These are phyloP conservation scores for Podaxis rugospora DNA, from an alignment of 768 basidiomycete species.

Conservation along the genomic window DNA sequence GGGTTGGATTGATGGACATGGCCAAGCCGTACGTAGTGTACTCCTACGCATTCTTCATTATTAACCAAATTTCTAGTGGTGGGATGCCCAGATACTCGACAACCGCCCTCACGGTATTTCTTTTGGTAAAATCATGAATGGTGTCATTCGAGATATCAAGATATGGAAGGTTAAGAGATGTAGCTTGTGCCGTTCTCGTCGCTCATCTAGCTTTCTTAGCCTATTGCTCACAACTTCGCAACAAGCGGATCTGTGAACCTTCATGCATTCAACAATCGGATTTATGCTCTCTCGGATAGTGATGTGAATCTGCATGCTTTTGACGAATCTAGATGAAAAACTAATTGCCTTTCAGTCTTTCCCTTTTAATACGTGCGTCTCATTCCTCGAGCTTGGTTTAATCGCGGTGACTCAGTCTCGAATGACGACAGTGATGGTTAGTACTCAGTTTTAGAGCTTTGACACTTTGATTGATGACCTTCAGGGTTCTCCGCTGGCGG, in stretches of 20 bases:
- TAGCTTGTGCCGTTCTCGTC: not conserved
- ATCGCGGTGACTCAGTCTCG: not conserved
- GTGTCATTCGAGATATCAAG: conserved; percentile 55
- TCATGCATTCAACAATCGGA: conserved; percentile 51
- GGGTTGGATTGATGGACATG: conserved; percentile 66
- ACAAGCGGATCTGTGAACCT: conserved; percentile 45
- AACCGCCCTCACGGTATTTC: conserved; percentile 54
- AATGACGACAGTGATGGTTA: conserved; percentile 32
- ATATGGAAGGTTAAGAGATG: conserved; percentile 37
- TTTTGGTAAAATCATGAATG: conserved; percentile 48
- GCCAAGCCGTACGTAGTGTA: conserved; percentile 38
- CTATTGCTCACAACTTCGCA: conserved; percentile 56
- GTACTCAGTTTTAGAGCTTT: not conserved
- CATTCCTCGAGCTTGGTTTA: not conserved
- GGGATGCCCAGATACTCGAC: conserved; percentile 46
- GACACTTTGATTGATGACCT: not conserved
- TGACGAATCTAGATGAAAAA: not conserved
- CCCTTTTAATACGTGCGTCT: conserved; percentile 56
- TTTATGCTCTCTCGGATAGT: conserved; percentile 47
- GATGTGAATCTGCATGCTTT: conserved; percentile 18
- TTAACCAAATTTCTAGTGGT: conserved; percentile 38
- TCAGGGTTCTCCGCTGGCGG: conserved; percentile 53
- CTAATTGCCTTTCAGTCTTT: conserved; percentile 33
- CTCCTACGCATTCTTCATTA: not conserved
- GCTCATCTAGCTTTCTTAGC: conserved; percentile 26